Conservation (phyloP, 306 rosid genomes). For the Rosa chinensis region DNA sequence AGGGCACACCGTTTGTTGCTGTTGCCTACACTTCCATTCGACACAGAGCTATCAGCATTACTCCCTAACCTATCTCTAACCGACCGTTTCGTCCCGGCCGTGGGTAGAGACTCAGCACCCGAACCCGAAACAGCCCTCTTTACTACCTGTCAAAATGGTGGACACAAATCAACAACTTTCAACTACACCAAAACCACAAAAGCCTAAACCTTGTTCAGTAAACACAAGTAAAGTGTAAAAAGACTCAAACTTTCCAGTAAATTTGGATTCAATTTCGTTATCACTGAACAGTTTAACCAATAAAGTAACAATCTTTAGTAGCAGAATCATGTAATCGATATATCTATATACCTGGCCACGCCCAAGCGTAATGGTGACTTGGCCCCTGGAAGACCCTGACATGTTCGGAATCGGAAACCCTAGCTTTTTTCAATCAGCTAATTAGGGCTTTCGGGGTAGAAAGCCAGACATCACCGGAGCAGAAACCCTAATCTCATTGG, state of each 20-base stretch:
- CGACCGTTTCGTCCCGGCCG: slow-evolving; percentile 74
- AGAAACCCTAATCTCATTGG: slow-evolving; percentile 33
- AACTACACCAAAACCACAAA: slow-evolving; percentile 1
- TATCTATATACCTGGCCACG: slow-evolving; percentile 68
- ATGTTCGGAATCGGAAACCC: slow-evolving; percentile 54
- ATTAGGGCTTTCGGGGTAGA: slow-evolving; percentile 18
- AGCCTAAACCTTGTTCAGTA: slow-evolving; percentile 3
- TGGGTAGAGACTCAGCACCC: slow-evolving; percentile 44
- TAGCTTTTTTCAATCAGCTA: slow-evolving; percentile 32
- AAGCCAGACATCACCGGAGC: slow-evolving; percentile 24
- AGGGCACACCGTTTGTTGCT: slow-evolving; percentile 61
- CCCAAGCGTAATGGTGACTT: slow-evolving; percentile 90
- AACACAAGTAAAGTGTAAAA: neutral
- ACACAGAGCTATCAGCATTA: slow-evolving; percentile 43
- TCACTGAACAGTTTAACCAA: neutral
- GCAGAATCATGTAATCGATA: neutral
- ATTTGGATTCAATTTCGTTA: neutral
- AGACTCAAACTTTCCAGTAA: neutral
- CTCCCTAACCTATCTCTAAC: slow-evolving; percentile 85
- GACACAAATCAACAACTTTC: slow-evolving; percentile 23
- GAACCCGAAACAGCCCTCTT: slow-evolving; percentile 54
- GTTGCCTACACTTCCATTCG: slow-evolving; percentile 44
- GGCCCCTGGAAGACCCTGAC: slow-evolving; percentile 66
- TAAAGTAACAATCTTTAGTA: neutral
- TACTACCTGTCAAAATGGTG: slow-evolving; percentile 55